phyloP scores from a whole-genome alignment of 164 flowering plant genomes.

The Liriodendron chinense region DNA sequence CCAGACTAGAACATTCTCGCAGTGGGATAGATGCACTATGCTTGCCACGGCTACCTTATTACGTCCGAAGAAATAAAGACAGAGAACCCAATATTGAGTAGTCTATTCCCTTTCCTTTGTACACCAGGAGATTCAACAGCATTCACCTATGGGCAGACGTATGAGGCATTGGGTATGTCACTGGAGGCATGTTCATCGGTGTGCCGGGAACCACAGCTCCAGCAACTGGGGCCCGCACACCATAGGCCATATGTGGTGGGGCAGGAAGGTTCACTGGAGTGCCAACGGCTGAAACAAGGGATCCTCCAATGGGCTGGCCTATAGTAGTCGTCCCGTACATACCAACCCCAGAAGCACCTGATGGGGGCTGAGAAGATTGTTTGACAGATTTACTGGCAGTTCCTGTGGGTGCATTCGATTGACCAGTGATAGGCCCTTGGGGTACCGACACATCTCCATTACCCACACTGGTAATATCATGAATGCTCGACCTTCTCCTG shows the following conservation, averaged over 20 bases:
- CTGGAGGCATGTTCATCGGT: slow-evolving; percentile 56
- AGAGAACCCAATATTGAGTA: slow-evolving; percentile 1
- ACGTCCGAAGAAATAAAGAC: slow-evolving; percentile 7
- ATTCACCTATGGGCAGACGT: slow-evolving; percentile 61
- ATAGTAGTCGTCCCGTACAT: slow-evolving; percentile 66
- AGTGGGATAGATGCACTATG: slow-evolving; percentile 1
- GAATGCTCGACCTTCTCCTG: slow-evolving; percentile 88
- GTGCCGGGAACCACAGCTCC: slow-evolving; percentile 74
- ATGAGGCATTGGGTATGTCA: slow-evolving; percentile 76
- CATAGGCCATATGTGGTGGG: slow-evolving; percentile 73
- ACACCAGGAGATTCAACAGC: slow-evolving; percentile 10
- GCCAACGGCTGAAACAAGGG: slow-evolving; percentile 79
- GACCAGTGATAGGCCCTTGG: slow-evolving; percentile 86
- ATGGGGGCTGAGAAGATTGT: slow-evolving; percentile 39
- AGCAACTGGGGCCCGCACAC: slow-evolving; percentile 62
- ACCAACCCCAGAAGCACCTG: slow-evolving; percentile 42
- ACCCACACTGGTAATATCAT: slow-evolving; percentile 78
- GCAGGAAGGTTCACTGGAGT: slow-evolving; percentile 76
- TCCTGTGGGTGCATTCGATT: slow-evolving; percentile 42
- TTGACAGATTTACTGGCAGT: slow-evolving; percentile 52
- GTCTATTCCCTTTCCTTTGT: slow-evolving; percentile 14
- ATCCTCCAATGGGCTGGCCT: slow-evolving; percentile 82
- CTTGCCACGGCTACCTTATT: slow-evolving; percentile 16
- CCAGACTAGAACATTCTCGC: slow-evolving; percentile 6
- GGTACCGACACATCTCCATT: slow-evolving; percentile 54